Percentiles rank a stretch among this genome's conserved stretches.
Evolutionary conservation across 805 yeast species (phyloP).

Genomic region (Candida rishiriensis): DNA sequence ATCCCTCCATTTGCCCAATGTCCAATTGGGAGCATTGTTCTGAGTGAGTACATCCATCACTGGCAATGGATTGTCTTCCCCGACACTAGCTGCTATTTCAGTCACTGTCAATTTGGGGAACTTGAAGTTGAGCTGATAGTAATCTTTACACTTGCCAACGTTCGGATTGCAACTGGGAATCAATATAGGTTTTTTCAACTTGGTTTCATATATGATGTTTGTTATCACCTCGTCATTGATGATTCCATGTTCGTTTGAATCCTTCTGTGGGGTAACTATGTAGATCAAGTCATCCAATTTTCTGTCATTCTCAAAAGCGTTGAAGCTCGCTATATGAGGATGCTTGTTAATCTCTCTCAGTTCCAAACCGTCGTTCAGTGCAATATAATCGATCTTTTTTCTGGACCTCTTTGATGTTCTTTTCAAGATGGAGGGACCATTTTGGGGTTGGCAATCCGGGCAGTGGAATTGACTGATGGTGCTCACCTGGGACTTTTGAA

Average conservation of each 20-base stretch:
- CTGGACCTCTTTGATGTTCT: constrained; percentile 53
- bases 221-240: constrained; percentile 24
- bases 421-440: constrained; percentile 48
- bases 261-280: constrained; percentile 21
- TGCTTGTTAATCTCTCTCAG: constrained; percentile 51
- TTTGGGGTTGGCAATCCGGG: constrained; percentile 34
- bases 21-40: constrained; percentile 64
- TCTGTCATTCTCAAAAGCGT: constrained; percentile 24
- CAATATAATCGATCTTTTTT: constrained; percentile 68
- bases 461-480: constrained; percentile 53
- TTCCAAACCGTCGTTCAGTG: constrained; percentile 69
- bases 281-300: constrained; percentile 25
- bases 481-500: constrained; percentile 34
- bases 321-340: constrained; percentile 42
- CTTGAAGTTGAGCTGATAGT: constrained; percentile 15
- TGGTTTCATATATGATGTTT: constrained; percentile 22
- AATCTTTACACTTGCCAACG: constrained; percentile 4
- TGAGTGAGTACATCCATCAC: constrained; percentile 91
- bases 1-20: constrained; percentile 65
- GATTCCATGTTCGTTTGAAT: constrained; percentile 10
- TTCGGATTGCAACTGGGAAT: constrained; percentile 25
- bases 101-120: constrained; percentile 57
- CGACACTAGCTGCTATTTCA: constrained; percentile 54
- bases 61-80: constrained; percentile 59
- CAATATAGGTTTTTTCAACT: constrained; percentile 29